These are phyloP conservation scores for Ambrosiella cleistominuta DNA, from an alignment of 2,329 filamentous ascomycete genomes.

Conservation along the genomic window DNA sequence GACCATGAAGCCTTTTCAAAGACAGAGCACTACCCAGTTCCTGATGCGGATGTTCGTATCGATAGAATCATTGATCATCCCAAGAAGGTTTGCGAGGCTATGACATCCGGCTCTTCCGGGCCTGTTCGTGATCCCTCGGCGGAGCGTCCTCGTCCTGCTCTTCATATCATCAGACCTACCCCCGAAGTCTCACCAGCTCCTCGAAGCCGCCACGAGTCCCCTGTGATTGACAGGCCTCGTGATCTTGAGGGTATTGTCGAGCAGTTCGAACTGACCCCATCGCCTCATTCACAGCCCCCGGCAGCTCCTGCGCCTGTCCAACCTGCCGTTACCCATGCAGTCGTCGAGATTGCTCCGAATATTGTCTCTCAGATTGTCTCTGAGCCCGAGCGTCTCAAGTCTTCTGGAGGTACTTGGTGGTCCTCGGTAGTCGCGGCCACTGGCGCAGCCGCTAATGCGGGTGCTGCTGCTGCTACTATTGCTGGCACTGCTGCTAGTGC, in stretches of 20 bases:
- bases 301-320: neutral
- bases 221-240: neutral
- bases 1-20: neutral
- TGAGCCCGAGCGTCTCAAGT: neutral
- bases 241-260: conserved; percentile 5
- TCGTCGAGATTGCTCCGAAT: neutral
- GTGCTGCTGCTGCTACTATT: neutral
- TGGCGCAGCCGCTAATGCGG: neutral
- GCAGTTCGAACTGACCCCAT: neutral
- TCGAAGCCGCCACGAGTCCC: conserved; percentile 13
- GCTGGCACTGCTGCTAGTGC: neutral
- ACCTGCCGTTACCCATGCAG: neutral
- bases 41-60: conserved; percentile 45
- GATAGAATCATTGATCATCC: conserved; percentile 39
- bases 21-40: conserved; percentile 30
- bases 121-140: conserved; percentile 32
- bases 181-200: conserved; percentile 32
- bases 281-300: neutral
- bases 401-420: neutral
- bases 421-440: neutral
- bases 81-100: conserved; percentile 24
- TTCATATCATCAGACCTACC: conserved; percentile 45
- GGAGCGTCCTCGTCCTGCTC: conserved; percentile 36
- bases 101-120: conserved; percentile 14
- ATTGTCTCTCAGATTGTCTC: neutral